Evolutionary conservation across 2,329 filamentous ascomycete species (phyloP).

Genomic region (Zymoseptoria passerinii): DNA sequence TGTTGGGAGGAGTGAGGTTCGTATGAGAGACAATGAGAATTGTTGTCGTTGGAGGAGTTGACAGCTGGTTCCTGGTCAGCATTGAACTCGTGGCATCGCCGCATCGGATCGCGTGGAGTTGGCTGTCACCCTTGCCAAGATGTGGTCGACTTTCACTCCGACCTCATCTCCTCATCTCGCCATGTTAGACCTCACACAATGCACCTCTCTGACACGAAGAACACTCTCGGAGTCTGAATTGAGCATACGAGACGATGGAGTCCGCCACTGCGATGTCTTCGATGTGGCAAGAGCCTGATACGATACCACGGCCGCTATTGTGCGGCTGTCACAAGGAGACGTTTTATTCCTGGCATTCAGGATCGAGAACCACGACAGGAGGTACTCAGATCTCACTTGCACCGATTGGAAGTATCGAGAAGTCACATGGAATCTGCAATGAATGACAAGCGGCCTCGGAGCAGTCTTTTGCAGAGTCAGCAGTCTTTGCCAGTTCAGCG

Average conservation of each 20-base stretch:
- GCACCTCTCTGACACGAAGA: neutral
- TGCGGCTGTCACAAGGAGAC: too few species aligned
- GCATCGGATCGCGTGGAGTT: neutral
- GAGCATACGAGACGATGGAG: neutral
- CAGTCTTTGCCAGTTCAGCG: too few species aligned
- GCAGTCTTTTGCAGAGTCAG: too few species aligned
- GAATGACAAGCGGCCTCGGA: too few species aligned
- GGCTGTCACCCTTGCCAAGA: neutral
- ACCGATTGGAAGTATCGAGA: too few species aligned
- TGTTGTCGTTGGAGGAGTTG: neutral
- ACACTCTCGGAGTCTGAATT: neutral
- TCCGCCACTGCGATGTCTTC: too few species aligned
- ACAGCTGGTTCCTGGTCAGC: neutral
- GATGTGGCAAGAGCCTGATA: too few species aligned
- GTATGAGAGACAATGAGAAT: neutral
- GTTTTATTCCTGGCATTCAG: too few species aligned
- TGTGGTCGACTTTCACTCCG: neutral
- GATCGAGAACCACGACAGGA: too few species aligned
- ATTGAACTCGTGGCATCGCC: neutral
- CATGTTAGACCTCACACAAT: neutral
- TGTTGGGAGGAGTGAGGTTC: neutral
- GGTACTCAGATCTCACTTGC: too few species aligned
- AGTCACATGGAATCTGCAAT: too few species aligned
- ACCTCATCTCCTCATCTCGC: neutral
- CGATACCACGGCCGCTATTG: too few species aligned